Percentiles rank a stretch among this genome's conserved stretches.
Conservation (phyloP, 371 early-diverging fungal species). For the Mucor sp. region DNA sequence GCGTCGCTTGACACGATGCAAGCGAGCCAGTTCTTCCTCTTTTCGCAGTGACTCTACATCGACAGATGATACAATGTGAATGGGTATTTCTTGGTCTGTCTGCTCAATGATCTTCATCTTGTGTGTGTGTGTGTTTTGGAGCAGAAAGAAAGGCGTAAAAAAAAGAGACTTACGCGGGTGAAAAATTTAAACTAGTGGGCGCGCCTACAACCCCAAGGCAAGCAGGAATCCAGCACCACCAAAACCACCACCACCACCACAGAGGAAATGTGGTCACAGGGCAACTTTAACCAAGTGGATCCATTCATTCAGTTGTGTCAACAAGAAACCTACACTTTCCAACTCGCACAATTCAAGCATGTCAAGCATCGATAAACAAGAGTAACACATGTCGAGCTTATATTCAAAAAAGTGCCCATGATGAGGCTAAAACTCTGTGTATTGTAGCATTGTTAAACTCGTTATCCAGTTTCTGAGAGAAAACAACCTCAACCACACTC, state of each 20-base stretch:
- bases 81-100: conserved; percentile 52
- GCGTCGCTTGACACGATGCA: conserved; percentile 5
- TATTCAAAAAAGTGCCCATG: too few relatives aligned
- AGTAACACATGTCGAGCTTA: conserved; percentile 53
- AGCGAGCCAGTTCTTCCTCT: conserved; percentile 40
- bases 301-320: too few relatives aligned
- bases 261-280: conserved; percentile 2
- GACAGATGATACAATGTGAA: conserved; percentile 51
- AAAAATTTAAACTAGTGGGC: neutral
- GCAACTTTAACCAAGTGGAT: too few relatives aligned
- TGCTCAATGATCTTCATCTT: conserved; percentile 28
- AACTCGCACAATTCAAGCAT: conserved; percentile 17
- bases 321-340: neutral
- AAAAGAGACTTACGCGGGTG: neutral
- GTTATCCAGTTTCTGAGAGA: conserved; percentile 92
- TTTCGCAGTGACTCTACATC: conserved; percentile 25
- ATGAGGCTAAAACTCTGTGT: too few relatives aligned
- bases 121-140: neutral
- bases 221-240: neutral
- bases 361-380: conserved; percentile 59
- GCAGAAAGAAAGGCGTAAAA: neutral
- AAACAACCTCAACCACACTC: conserved; percentile 75
- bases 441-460: conserved; percentile 76
- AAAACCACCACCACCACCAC: too few relatives aligned
- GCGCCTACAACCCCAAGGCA: neutral